Conservation (phyloP, 441 rosid genomes). For the Populus hybrid region DNA sequence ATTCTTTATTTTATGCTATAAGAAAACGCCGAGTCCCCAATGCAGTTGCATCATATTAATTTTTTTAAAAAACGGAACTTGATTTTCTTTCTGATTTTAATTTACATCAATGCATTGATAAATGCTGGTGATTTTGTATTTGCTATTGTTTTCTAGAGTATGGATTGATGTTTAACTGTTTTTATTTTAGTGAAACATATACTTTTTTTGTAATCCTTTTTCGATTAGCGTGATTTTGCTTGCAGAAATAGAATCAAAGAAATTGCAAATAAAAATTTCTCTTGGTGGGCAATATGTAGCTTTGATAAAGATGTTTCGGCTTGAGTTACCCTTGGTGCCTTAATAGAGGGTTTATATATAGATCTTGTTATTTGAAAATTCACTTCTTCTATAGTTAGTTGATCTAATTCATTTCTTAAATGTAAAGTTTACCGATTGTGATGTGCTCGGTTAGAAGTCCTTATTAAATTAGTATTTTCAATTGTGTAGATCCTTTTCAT, state of each 20-base stretch:
- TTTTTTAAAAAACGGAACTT: neutral
- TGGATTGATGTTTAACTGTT: neutral
- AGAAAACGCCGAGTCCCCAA: neutral
- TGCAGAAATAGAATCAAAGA: neutral
- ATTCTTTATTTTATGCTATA: neutral
- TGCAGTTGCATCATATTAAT: neutral
- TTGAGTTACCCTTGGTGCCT: neutral
- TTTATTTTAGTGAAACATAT: neutral
- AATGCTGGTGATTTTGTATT: neutral
- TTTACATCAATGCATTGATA: neutral
- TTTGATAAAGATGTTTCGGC: neutral
- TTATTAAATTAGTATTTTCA: conserved; percentile 13
- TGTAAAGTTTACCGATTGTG: neutral
- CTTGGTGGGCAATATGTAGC: neutral
- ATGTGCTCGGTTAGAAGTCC: neutral
- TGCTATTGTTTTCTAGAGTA: neutral
- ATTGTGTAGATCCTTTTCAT: conserved; percentile 50
- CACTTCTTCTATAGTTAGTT: conserved; percentile 1
- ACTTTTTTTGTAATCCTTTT: neutral
- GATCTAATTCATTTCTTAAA: neutral
- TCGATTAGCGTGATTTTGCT: neutral
- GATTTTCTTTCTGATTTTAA: neutral
- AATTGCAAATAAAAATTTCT: neutral
- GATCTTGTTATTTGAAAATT: neutral
- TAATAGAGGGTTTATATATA: neutral